Conservation (phyloP, 108 stramenopile species). For the Nitzschia palea region DNA sequence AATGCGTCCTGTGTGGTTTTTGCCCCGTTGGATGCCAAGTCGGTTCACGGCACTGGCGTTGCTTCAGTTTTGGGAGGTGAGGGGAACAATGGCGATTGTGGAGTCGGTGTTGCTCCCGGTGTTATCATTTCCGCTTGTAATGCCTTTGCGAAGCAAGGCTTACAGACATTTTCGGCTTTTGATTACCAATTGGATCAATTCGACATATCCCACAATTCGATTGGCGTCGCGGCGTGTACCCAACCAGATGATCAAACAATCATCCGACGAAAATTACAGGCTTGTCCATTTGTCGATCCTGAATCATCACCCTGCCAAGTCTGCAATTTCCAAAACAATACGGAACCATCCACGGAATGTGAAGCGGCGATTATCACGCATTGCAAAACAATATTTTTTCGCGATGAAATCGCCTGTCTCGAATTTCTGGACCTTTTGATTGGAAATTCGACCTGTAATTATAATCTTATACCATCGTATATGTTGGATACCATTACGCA, state of each 20-base stretch:
- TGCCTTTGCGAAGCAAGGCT: neutral
- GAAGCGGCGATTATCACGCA: conserved; percentile 19
- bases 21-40: neutral
- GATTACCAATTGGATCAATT: conserved; percentile 16
- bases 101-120: conserved; percentile 36
- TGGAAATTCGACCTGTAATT: conserved; percentile 11
- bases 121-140: conserved; percentile 26
- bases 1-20: conserved; percentile 27
- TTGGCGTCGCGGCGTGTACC: conserved; percentile 21
- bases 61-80: conserved; percentile 28
- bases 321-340: conserved; percentile 1
- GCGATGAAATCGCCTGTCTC: conserved; percentile 29
- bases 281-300: conserved; percentile 16
- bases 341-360: conserved; percentile 14
- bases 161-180: neutral
- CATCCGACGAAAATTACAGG: neutral
- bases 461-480: conserved; percentile 10
- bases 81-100: conserved; percentile 31
- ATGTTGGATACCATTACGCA: neutral
- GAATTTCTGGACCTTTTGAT: conserved; percentile 39
- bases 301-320: conserved; percentile 4
- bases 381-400: conserved; percentile 13
- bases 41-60: conserved; percentile 27
- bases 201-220: conserved; percentile 35
- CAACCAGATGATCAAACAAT: neutral